Evolutionary conservation across 352 stramenopile genomes (phyloP).

Genomic region (Thraustochytrium aureum): DNA sequence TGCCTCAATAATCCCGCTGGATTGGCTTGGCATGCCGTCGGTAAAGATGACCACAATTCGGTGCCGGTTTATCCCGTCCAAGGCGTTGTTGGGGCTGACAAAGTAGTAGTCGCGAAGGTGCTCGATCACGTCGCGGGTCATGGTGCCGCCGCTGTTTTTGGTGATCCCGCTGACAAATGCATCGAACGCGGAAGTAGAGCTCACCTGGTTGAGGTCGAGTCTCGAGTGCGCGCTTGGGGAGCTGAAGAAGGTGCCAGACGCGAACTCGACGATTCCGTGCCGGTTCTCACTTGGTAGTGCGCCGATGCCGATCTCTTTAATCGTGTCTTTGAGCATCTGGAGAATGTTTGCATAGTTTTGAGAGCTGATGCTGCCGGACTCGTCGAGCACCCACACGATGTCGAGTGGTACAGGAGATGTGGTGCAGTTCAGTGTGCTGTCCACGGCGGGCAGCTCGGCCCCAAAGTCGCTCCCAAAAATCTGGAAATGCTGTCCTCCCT

Average conservation of each 20-base stretch:
- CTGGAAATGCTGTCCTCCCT: neutral
- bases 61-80: neutral
- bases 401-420: too few species aligned
- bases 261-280: neutral
- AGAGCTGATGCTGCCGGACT: too few species aligned
- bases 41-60: neutral
- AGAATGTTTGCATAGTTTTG: too few species aligned
- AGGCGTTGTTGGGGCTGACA: neutral
- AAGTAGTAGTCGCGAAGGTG: neutral
- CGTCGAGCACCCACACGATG: too few species aligned
- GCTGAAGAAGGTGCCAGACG: neutral
- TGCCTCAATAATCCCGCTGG: neutral
- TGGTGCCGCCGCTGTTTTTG: neutral
- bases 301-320: too few species aligned
- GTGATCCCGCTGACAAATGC: neutral
- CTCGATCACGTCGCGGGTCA: neutral
- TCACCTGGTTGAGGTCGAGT: neutral
- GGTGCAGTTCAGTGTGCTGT: too few species aligned
- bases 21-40: neutral
- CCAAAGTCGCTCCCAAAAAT: slow-evolving; percentile 33
- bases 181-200: neutral
- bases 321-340: too few species aligned
- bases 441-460: too few species aligned
- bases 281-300: too few species aligned
- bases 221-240: neutral